Evolutionary conservation across 208 protist genomes (phyloP).

Genomic region (Herpetomonas samuelpessoai): DNA sequence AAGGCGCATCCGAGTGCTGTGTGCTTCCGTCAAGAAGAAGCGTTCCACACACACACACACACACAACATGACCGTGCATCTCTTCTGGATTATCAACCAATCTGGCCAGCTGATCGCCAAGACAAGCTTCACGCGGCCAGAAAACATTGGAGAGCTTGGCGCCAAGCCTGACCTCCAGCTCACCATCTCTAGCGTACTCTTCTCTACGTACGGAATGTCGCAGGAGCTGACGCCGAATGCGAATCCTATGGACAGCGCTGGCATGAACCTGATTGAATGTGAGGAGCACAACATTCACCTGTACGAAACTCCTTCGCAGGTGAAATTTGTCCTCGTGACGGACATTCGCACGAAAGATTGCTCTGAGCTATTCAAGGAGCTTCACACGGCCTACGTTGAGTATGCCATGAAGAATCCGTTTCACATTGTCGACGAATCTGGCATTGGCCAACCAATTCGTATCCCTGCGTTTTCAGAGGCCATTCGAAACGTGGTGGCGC

Average conservation of each 20-base stretch:
- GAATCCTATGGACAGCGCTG: conserved; percentile 73
- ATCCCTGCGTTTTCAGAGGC: conserved; percentile 77
- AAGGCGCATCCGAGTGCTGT: no score
- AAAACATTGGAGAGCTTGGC: conserved; percentile 77
- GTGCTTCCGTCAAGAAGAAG: no score
- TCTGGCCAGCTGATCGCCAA: conserved; percentile 84
- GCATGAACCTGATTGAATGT: conserved; percentile 81
- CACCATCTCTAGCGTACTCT: conserved; percentile 79
- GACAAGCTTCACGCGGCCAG: conserved; percentile 57
- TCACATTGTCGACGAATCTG: conserved; percentile 79
- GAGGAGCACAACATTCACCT: conserved; percentile 87
- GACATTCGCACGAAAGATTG: conserved; percentile 65
- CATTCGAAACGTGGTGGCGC: conserved; percentile 35
- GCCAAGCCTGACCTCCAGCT: conserved; percentile 79
- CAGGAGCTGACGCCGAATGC: conserved; percentile 82
- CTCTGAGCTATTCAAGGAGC: conserved; percentile 51
- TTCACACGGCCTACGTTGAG: conserved; percentile 71
- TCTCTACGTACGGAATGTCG: conserved; percentile 84
- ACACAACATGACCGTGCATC: conserved; percentile 72
- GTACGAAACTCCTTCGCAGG: conserved; percentile 72
- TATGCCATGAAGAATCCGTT: conserved; percentile 84
- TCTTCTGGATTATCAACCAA: conserved; percentile 86
- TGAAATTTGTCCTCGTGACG: conserved; percentile 78
- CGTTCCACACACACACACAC: conserved; percentile 1
- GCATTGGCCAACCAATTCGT: conserved; percentile 84